Percentiles rank a stretch among this genome's conserved stretches.
phyloP scores from a whole-genome alignment of 2,329 filamentous ascomycete species.

The Catunica adiposa region DNA sequence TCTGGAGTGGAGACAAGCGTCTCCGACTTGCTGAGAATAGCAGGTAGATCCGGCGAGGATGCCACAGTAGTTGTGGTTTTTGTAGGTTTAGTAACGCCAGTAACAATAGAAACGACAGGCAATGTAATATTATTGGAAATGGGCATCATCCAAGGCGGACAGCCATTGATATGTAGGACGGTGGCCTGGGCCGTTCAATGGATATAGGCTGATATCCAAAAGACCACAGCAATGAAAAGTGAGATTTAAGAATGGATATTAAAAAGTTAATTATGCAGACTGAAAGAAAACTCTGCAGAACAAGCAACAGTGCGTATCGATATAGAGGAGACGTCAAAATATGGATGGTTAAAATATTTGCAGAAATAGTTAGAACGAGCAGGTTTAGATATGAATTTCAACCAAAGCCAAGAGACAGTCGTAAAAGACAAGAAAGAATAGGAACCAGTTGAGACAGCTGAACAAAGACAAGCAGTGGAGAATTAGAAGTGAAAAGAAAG shows the following conservation, averaged over 20 bases:
- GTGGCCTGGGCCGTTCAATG: background rate
- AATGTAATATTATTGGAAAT: conserved; percentile 4
- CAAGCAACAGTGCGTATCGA: background rate
- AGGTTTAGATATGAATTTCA: too few relatives aligned
- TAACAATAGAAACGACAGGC: background rate
- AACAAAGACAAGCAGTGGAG: background rate
- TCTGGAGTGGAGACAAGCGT: background rate
- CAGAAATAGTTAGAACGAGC: too few relatives aligned
- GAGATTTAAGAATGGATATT: background rate
- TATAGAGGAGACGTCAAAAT: background rate
- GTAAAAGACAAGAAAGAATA: background rate
- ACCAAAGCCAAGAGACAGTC: background rate
- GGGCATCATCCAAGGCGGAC: conserved; percentile 5
- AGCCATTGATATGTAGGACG: background rate
- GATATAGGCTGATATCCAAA: too few relatives aligned
- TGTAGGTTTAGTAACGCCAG: background rate
- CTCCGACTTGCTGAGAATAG: background rate
- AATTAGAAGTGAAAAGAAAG: background rate
- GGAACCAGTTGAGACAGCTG: background rate
- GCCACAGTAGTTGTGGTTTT: background rate
- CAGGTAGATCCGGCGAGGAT: background rate
- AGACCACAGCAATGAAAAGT: too few relatives aligned
- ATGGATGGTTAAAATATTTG: too few relatives aligned
- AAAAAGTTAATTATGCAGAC: background rate
- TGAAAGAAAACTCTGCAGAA: background rate